Conservation (phyloP, 176 grass and related monocot genomes). For the Hyparrhenia diplandra region DNA sequence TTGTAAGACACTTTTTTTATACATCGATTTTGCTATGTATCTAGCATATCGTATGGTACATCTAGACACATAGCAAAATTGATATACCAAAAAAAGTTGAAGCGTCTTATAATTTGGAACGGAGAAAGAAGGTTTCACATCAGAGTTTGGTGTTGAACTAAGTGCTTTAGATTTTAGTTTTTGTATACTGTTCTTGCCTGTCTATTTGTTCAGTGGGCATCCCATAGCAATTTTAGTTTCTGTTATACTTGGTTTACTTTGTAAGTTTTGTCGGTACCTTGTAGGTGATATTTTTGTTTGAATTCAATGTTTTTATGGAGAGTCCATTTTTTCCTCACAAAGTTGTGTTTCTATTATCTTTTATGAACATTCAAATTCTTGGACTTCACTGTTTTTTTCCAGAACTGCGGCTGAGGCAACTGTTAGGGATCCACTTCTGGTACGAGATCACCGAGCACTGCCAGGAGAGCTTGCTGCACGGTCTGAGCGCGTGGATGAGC, state of each 20-base stretch:
- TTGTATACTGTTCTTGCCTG: background rate
- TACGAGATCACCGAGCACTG: constrained; percentile 38
- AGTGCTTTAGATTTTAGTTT: background rate
- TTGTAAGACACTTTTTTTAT: background rate
- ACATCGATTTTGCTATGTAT: background rate
- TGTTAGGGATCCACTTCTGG: constrained; percentile 7
- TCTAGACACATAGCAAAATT: background rate
- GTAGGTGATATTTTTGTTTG: constrained; percentile 3
- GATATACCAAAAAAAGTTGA: background rate
- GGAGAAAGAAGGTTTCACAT: background rate
- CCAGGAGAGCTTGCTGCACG: constrained; percentile 15
- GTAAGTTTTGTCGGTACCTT: background rate
- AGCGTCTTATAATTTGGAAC: background rate
- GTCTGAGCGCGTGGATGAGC: constrained; percentile 31
- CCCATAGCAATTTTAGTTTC: background rate
- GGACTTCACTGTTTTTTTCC: constrained; percentile 23
- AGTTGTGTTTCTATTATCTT: background rate
- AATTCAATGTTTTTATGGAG: background rate
- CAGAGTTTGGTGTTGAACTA: background rate
- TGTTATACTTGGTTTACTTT: background rate
- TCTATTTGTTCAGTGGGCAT: background rate
- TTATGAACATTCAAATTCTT: background rate
- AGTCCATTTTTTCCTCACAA: background rate
- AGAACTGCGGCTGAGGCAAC: constrained; percentile 29
- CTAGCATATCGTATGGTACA: background rate